These are phyloP conservation scores for Podospora pseudopauciseta DNA, from an alignment of 495 filamentous ascomycete genomes.

Conservation along the genomic window DNA sequence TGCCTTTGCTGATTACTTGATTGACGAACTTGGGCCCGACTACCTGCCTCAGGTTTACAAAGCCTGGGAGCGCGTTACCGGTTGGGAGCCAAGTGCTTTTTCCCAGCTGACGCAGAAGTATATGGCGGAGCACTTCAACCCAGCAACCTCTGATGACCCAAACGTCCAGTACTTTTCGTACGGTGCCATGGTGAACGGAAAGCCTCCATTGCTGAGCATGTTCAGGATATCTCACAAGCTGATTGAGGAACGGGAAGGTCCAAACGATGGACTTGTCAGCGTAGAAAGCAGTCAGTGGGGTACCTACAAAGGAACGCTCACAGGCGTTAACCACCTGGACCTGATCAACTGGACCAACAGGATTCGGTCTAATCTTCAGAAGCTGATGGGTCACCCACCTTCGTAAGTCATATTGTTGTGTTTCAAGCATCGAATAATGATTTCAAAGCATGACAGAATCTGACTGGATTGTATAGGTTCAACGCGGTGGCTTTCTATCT, in stretches of 20 bases:
- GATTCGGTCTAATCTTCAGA: constrained; percentile 64
- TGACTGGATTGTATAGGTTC: constrained; percentile 55
- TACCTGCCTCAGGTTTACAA: constrained; percentile 67
- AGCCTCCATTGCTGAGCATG: constrained; percentile 61
- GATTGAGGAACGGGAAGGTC: constrained; percentile 66
- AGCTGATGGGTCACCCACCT: constrained; percentile 62
- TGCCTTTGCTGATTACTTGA: constrained; percentile 78
- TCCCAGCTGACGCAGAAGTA: constrained; percentile 76
- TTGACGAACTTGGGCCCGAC: constrained; percentile 63
- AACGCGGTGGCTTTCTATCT: constrained; percentile 96
- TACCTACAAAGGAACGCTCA: constrained; percentile 86
- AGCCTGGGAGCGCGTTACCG: constrained; percentile 55
- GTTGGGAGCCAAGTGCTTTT: constrained; percentile 79
- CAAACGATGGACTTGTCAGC: constrained; percentile 91
- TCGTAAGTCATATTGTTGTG: constrained; percentile 51
- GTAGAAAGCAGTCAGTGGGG: constrained; percentile 85
- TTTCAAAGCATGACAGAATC: too few relatives aligned
- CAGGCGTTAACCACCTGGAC: constrained; percentile 84
- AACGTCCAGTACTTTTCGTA: constrained; percentile 90
- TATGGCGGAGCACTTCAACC: constrained; percentile 82
- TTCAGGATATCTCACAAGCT: constrained; percentile 72
- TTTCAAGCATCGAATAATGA: constrained; percentile 1
- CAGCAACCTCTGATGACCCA: constrained; percentile 65
- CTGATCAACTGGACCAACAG: constrained; percentile 96
- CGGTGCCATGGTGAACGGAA: constrained; percentile 63